phyloP scores from a whole-genome alignment of 139 green algal genomes.

The Choricystis sp. region DNA sequence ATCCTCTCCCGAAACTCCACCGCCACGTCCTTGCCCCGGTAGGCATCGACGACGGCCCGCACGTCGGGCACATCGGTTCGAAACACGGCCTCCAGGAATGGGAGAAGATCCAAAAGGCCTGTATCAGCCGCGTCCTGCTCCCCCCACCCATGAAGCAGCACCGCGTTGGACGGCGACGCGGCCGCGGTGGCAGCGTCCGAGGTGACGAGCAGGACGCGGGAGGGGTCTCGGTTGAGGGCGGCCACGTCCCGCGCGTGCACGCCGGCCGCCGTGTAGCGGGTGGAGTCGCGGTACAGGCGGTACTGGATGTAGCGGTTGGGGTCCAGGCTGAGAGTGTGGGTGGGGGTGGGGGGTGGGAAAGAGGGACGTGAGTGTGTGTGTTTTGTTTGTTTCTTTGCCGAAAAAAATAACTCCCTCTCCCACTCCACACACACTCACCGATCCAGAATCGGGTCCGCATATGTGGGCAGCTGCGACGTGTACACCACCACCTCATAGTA shows the following conservation, averaged over 20 bases:
- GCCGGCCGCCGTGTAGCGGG: slow-evolving; percentile 70
- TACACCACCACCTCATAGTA: slow-evolving; percentile 95
- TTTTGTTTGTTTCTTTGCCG: no score
- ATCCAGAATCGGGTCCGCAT: slow-evolving; percentile 85
- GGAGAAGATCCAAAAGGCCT: slow-evolving; percentile 74
- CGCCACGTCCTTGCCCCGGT: slow-evolving; percentile 71
- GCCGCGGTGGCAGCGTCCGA: slow-evolving; percentile 24
- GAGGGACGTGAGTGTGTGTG: no score
- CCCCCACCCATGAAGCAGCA: slow-evolving; percentile 8
- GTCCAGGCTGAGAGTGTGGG: slow-evolving; percentile 82
- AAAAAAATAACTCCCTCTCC: no score
- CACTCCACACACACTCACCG: no score
- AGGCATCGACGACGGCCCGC: slow-evolving; percentile 44
- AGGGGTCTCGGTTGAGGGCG: slow-evolving; percentile 86
- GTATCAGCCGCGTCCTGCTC: slow-evolving; percentile 45
- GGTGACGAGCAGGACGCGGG: slow-evolving; percentile 61
- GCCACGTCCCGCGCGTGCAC: slow-evolving; percentile 82
- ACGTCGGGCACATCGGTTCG: slow-evolving; percentile 39
- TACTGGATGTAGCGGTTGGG: slow-evolving; percentile 49
- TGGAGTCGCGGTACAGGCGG: slow-evolving; percentile 75
- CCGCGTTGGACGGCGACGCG: not conserved
- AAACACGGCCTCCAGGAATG: slow-evolving; percentile 53
- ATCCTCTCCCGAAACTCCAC: slow-evolving; percentile 52
- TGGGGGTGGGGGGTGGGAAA: no score
- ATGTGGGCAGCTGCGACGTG: slow-evolving; percentile 64